phyloP scores from a whole-genome alignment of 441 rosid genomes.

The Jatropha podagrica region DNA sequence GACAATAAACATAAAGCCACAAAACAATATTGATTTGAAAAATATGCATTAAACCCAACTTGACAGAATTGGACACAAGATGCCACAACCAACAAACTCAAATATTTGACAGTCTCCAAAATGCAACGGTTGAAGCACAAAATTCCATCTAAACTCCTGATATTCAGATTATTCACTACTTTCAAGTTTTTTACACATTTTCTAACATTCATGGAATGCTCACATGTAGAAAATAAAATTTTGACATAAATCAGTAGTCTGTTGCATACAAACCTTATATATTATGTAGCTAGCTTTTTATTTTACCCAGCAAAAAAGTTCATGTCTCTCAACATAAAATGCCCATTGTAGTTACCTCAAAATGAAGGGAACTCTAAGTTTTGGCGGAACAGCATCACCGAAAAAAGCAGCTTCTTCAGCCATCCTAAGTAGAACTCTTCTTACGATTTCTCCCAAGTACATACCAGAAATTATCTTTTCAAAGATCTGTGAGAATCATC shows the following conservation, averaged over 20 bases:
- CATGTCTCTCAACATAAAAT: neutral
- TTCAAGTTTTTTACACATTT: neutral
- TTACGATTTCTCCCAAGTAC: slow-evolving; percentile 92
- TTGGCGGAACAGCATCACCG: slow-evolving; percentile 72
- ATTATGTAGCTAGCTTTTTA: neutral
- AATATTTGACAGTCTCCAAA: neutral
- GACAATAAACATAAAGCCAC: neutral
- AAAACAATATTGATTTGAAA: neutral
- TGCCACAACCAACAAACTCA: neutral
- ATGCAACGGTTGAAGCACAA: neutral
- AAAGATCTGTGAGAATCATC: slow-evolving; percentile 47
- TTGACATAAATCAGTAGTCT: neutral
- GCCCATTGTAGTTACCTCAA: slow-evolving; percentile 48
- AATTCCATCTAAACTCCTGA: neutral
- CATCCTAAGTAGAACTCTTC: slow-evolving; percentile 69
- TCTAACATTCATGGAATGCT: neutral
- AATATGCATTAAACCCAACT: neutral
- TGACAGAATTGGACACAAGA: neutral
- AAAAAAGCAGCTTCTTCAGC: slow-evolving; percentile 88
- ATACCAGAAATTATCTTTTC: slow-evolving; percentile 93
- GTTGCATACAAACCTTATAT: neutral
- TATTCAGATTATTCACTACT: neutral
- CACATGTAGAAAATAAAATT: neutral
- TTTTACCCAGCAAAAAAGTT: neutral
- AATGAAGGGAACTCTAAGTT: slow-evolving; percentile 69